These are phyloP conservation scores for Mortierella sp. DNA, from an alignment of 371 early-diverging fungal genomes.

Conservation along the genomic window DNA sequence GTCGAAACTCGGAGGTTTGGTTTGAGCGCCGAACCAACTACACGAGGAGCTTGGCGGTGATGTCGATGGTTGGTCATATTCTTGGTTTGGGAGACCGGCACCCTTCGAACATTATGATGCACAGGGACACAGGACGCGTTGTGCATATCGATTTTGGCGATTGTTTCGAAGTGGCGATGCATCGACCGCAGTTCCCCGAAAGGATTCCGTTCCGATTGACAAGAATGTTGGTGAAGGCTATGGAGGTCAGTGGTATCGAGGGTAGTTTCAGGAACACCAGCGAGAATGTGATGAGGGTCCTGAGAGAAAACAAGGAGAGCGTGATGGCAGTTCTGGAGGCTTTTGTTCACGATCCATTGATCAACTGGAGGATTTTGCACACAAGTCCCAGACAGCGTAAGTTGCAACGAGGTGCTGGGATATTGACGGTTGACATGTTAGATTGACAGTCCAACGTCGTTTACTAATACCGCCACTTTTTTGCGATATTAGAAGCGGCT, in stretches of 20 bases:
- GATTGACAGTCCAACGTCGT: no score
- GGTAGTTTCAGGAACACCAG: constrained; percentile 96
- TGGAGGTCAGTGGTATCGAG: constrained; percentile 97
- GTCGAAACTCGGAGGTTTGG: constrained; percentile 96
- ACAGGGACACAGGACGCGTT: constrained; percentile 92
- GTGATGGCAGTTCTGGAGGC: constrained; percentile 99
- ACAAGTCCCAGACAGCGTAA: constrained; percentile 58
- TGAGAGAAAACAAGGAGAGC: constrained; percentile 96
- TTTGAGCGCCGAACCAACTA: constrained; percentile 96
- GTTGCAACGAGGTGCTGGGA: neutral
- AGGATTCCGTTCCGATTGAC: constrained; percentile 99
- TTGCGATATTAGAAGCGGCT: constrained; percentile 12
- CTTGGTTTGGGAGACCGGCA: constrained; percentile 98
- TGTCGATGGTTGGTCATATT: constrained; percentile 99
- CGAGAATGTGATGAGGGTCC: constrained; percentile 96
- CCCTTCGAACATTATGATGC: constrained; percentile 98
- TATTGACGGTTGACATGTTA: neutral
- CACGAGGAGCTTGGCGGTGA: constrained; percentile 95
- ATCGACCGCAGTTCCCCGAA: constrained; percentile 98
- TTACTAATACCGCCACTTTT: neutral
- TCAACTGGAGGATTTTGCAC: constrained; percentile 87
- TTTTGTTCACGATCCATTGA: constrained; percentile 97
- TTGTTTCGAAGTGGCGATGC: constrained; percentile 98
- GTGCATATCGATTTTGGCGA: constrained; percentile 99
- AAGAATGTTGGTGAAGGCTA: constrained; percentile 97